phyloP scores from a whole-genome alignment of 2,329 filamentous ascomycete genomes.

The Metarhizium album region DNA sequence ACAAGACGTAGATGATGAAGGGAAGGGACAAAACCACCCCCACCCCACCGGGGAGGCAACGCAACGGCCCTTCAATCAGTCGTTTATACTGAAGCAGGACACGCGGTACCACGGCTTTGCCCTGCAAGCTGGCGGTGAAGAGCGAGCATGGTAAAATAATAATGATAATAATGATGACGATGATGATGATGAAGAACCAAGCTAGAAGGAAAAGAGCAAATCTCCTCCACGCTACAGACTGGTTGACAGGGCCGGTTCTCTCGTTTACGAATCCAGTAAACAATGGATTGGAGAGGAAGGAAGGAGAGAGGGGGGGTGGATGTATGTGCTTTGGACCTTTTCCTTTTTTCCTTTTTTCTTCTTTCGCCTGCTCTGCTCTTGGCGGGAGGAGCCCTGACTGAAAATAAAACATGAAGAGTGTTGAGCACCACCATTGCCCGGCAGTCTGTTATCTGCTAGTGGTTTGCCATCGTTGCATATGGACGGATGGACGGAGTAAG shows the following conservation, averaged over 20 bases:
- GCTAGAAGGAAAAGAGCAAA: neutral
- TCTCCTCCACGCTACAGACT: too few species aligned
- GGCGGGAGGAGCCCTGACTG: neutral
- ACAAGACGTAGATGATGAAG: neutral
- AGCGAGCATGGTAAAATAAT: neutral
- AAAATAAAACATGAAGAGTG: neutral
- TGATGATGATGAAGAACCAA: neutral
- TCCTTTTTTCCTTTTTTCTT: neutral
- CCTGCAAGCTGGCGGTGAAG: conserved; percentile 3
- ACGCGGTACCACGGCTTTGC: neutral
- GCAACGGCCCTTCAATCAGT: neutral
- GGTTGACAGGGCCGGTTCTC: too few species aligned
- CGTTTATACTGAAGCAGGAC: conserved; percentile 1
- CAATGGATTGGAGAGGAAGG: too few species aligned
- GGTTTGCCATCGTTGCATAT: too few species aligned
- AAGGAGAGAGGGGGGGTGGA: neutral
- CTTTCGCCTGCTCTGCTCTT: too few species aligned
- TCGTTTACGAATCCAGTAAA: too few species aligned
- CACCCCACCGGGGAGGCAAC: too few species aligned
- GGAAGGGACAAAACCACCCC: too few species aligned
- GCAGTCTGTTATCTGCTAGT: too few species aligned
- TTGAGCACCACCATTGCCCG: neutral
- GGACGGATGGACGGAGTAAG: too few species aligned
- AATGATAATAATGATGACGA: too few species aligned
- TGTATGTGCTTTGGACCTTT: neutral